Base-by-base conservation (phyloP, 2,329 filamentous ascomycete genomes). In the Amylocarpus encephaloides region DNA sequence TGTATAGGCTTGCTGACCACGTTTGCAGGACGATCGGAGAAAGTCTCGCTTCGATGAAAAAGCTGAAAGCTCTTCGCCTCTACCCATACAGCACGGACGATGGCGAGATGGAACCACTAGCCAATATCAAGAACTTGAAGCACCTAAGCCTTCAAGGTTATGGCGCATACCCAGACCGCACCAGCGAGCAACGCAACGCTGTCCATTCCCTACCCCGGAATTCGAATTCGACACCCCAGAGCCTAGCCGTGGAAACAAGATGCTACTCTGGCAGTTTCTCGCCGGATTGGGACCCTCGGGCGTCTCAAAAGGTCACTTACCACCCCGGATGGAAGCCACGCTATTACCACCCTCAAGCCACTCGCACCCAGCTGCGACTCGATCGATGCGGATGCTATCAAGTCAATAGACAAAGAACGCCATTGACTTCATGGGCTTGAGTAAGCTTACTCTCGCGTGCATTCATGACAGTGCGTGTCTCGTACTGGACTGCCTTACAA, bases 1-100 rank as follows among this genome's bases (percentile, higher is more conserved):
- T 6, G 32, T 46, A 12, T 26, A 46, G 32, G 15, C 30, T 43
- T 43, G 12, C 33, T 50, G 34, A 50, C 11, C 12, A 5, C 16
- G 40, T 34, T 30, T 33, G 16, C 15, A 50, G 48, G 12, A 45
- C 48, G 9, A 50, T 50, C 11, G 34, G 13, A n/a, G 13, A 50
- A 26, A 40, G 48, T 9, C 13, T 50, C 10, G 48, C 48, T 19
- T 40, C 48, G 12, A 10, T 50, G 33, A 33, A 40, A 16, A 46
- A 42, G 7, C 29, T 46, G 35, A 50, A 50, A 42, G 48, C 48
- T 26, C 35, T 50, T 2, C 26, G 34, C 30, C 26, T 46, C 3
- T 34, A 39, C n/a, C 22, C 15, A 19, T 22, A 9, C 11, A 6
- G 16, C 7, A 26, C 15, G n/a, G 42, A 33, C 16, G 19, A 11